phyloP scores from a whole-genome alignment of 495 filamentous ascomycete species.

The Hypoxylon intermedium region DNA sequence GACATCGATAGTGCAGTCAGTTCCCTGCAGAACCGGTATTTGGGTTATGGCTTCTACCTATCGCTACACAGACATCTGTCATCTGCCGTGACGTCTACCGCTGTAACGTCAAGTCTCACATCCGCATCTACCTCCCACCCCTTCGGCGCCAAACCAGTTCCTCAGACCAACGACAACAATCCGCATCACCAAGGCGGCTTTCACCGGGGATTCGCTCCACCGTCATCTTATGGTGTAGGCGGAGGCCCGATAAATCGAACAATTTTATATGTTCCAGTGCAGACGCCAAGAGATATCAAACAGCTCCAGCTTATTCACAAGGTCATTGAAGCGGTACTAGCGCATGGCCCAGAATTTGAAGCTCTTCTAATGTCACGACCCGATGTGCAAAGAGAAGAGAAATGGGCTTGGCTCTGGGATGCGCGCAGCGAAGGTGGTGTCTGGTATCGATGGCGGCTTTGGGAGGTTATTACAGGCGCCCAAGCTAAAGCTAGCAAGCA shows the following conservation, averaged over 20 bases:
- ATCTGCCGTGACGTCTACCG: slow-evolving; percentile 72
- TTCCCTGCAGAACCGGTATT: slow-evolving; percentile 80
- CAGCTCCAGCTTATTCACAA: slow-evolving; percentile 86
- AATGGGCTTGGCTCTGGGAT: slow-evolving; percentile 96
- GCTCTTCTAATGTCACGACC: slow-evolving; percentile 86
- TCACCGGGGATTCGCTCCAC: slow-evolving; percentile 82
- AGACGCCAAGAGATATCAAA: slow-evolving; percentile 77
- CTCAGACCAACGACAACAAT: slow-evolving; percentile 56
- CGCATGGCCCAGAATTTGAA: slow-evolving; percentile 87
- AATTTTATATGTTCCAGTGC: slow-evolving; percentile 74
- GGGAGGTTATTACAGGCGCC: slow-evolving; percentile 75
- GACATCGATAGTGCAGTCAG: slow-evolving; percentile 86
- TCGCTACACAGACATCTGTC: slow-evolving; percentile 83
- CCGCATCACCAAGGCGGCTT: slow-evolving; percentile 64
- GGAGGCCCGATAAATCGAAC: slow-evolving; percentile 55
- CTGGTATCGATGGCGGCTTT: slow-evolving; percentile 91
- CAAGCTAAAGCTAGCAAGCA: slow-evolving; percentile 42
- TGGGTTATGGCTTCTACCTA: slow-evolving; percentile 87
- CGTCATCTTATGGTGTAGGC: slow-evolving; percentile 65
- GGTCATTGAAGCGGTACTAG: slow-evolving; percentile 78
- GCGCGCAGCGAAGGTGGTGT: slow-evolving; percentile 77
- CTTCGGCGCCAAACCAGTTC: slow-evolving; percentile 83
- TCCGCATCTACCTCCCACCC: slow-evolving; percentile 67
- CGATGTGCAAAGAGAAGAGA: slow-evolving; percentile 80
- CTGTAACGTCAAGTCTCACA: slow-evolving; percentile 58